Base-by-base conservation (phyloP, 148 eudicot genomes). In the Vaccinium vitisidaea region DNA sequence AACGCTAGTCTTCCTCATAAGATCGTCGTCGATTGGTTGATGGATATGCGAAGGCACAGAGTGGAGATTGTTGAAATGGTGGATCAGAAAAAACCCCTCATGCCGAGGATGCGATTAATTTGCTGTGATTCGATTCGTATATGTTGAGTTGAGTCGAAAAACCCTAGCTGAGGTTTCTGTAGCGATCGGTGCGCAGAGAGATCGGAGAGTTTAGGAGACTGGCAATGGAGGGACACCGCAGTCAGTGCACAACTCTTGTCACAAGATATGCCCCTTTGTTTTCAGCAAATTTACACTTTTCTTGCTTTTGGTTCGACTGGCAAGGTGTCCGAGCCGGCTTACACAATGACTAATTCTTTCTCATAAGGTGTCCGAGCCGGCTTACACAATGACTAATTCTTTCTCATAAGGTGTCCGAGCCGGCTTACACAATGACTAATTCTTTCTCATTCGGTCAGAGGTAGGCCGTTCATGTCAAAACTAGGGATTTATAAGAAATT, bases 1-100 rank as follows among this genome's bases (percentile, higher is more conserved):
- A 49, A 85, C 85, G 75, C 80, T 76, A 69, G 87, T 85, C 88
- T 85, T 86, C 89, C 85, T 82, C 90, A 91, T 88, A 67, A 67
- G 80, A 82, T 49, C 77, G 80, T 18, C 70, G 75, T 30, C 27
- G 48, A 6, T 59, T 27, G 61, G 69, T 52, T 50, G 80, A 8
- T 50, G 2, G 53, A 77, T 23, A 19, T 48, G 19, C 77, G 32
- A 74, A 74, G 32, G 14, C 49, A 39, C 1, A 75, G 1, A 48
- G 12, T 10, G 32, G 43, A 59, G 50, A 56, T 48, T 27, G 2
- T 27, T 10, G 61, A 23, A 69, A 50, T 27, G 56, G 78, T 32
- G 67, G 48, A 70, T 71, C 65, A 19, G 67, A 82, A 30, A 14
- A 30, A 71, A 0, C 52, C 10, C 71, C 53, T 16, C 13, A 70